Evolutionary conservation across 228 moss, liverwort and hornwort genomes (phyloP).

Genomic region (Sphagnum magellanicum): DNA sequence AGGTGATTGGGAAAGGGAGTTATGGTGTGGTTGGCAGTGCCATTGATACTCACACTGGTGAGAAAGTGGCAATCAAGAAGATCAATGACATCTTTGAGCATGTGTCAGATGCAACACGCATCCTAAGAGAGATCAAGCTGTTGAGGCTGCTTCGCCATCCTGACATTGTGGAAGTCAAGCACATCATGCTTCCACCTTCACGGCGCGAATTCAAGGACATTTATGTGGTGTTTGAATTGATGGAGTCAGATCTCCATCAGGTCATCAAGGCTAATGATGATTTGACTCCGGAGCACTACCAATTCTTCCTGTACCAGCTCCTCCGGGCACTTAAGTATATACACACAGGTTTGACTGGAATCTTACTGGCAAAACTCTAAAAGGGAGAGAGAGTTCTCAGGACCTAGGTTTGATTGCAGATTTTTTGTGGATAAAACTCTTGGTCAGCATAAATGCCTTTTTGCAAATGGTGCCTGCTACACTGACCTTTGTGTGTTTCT

Average conservation of each 20-base stretch:
- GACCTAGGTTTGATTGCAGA: too few relatives aligned
- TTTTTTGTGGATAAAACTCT: too few relatives aligned
- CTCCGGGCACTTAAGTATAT: constrained; percentile 97
- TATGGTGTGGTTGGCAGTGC: constrained; percentile 99
- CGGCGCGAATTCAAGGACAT: constrained; percentile 98
- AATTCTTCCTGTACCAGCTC: constrained; percentile 96
- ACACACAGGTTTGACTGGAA: constrained; percentile 62
- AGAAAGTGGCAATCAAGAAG: constrained; percentile 99
- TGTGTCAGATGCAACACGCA: constrained; percentile 97
- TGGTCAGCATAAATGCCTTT: too few relatives aligned
- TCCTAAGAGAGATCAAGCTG: constrained; percentile 95
- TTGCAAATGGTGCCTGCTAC: too few relatives aligned
- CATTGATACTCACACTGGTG: constrained; percentile 83
- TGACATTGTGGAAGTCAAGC: constrained; percentile 99
- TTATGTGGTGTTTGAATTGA: constrained; percentile 98
- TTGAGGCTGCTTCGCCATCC: constrained; percentile 92
- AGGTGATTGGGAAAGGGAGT: constrained; percentile 98
- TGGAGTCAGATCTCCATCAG: constrained; percentile 99
- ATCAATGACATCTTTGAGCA: constrained; percentile 99
- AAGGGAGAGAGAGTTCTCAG: too few relatives aligned
- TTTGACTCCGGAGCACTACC: constrained; percentile 97
- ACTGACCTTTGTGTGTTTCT: too few relatives aligned
- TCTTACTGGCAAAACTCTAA: too few relatives aligned
- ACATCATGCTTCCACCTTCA: constrained; percentile 99
- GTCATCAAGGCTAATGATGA: constrained; percentile 99